phyloP scores from a whole-genome alignment of 345 rosid species.

The Theobroma cacao region DNA sequence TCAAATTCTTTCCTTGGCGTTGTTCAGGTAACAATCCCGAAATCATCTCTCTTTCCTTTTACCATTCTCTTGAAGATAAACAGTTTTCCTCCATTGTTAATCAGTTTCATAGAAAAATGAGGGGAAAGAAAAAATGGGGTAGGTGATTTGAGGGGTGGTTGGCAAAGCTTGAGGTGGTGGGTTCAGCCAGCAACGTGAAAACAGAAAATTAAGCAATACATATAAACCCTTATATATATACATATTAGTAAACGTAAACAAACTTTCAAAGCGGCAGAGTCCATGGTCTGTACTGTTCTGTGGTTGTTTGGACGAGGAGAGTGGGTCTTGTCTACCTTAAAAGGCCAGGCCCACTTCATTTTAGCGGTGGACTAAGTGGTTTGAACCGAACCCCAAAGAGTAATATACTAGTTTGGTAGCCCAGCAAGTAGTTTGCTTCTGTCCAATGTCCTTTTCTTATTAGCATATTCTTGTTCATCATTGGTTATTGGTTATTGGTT shows the following conservation, averaged over 20 bases:
- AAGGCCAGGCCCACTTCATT: background rate
- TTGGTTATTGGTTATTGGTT: too few relatives aligned
- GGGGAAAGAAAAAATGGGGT: background rate
- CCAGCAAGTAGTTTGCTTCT: too few relatives aligned
- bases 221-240: too few relatives aligned
- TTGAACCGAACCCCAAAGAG: background rate
- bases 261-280: too few relatives aligned
- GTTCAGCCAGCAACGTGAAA: too few relatives aligned
- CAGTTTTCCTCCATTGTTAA: background rate
- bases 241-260: too few relatives aligned
- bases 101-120: background rate
- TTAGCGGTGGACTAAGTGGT: background rate
- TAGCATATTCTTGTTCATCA: too few relatives aligned
- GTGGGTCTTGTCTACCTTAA: background rate
- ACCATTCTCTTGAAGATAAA: background rate
- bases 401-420: too few relatives aligned
- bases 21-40: constrained; percentile 63
- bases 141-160: background rate
- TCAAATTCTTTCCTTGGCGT: constrained; percentile 85
- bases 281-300: too few relatives aligned
- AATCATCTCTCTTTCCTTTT: background rate
- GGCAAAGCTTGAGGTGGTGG: background rate
- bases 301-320: background rate
- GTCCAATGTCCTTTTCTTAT: too few relatives aligned
- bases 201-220: too few relatives aligned